phyloP scores from a whole-genome alignment of 176 grass and related monocot genomes.

The Urochloa ruziziensis region DNA sequence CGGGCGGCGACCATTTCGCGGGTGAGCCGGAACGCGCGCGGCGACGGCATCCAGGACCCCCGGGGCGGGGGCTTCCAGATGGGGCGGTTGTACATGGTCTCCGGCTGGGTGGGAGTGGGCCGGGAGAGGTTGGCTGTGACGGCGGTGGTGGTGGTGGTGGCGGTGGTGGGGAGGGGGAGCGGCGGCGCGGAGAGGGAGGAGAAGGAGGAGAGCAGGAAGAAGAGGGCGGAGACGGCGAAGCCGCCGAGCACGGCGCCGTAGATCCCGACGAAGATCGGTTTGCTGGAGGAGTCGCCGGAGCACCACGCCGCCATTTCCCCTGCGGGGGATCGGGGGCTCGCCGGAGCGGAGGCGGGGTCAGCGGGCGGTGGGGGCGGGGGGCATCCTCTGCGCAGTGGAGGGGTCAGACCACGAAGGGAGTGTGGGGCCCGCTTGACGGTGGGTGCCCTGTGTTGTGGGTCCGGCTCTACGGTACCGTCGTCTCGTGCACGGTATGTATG shows the following conservation, averaged over 20 bases:
- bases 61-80: slow-evolving; percentile 64
- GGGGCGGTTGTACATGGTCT: slow-evolving; percentile 48
- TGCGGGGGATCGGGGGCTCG: neutral
- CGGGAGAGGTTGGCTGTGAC: slow-evolving; percentile 10
- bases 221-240: slow-evolving; percentile 70
- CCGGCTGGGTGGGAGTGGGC: neutral
- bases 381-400: neutral
- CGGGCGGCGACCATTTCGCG: slow-evolving; percentile 62
- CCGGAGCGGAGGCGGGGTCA: slow-evolving; percentile 19
- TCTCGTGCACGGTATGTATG: neutral
- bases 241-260: slow-evolving; percentile 57
- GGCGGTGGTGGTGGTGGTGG: neutral
- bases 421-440: slow-evolving; percentile 3
- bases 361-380: slow-evolving; percentile 7
- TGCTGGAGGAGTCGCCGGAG: slow-evolving; percentile 40
- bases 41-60: slow-evolving; percentile 50
- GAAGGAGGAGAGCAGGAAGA: slow-evolving; percentile 60
- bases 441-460: neutral
- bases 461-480: neutral
- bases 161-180: slow-evolving; percentile 29
- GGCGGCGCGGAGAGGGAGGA: slow-evolving; percentile 47
- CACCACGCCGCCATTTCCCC: slow-evolving; percentile 42
- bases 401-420: neutral
- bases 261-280: slow-evolving; percentile 65
- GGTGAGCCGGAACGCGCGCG: slow-evolving; percentile 62